phyloP scores from a whole-genome alignment of 495 filamentous ascomycete species.

The Thermochaetoides thermophila region DNA sequence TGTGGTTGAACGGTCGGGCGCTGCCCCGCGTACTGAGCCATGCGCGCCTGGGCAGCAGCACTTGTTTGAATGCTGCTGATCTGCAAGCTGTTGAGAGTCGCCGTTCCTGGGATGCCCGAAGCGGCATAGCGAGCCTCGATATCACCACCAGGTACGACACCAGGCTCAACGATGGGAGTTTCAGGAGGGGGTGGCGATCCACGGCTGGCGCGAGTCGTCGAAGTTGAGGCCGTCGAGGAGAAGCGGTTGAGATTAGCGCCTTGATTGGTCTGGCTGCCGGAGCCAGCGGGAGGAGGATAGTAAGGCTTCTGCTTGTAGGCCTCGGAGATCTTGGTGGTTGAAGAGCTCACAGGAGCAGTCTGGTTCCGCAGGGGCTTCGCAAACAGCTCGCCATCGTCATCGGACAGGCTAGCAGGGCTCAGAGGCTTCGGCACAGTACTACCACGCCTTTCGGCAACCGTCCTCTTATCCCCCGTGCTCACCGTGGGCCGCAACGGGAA shows the following conservation, averaged over 20 bases:
- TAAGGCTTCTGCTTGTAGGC: slow-evolving; percentile 35
- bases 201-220: slow-evolving; percentile 80
- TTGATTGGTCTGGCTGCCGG: slow-evolving; percentile 18
- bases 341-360: slow-evolving; percentile 1
- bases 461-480: slow-evolving; percentile 36
- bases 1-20: slow-evolving; percentile 23
- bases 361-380: slow-evolving; percentile 34
- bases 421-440: slow-evolving; percentile 63
- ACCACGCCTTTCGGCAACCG: slow-evolving; percentile 55
- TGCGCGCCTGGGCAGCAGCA: slow-evolving; percentile 65
- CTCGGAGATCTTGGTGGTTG: slow-evolving; percentile 19
- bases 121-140: slow-evolving; percentile 86
- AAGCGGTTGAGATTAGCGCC: slow-evolving; percentile 59
- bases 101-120: slow-evolving; percentile 71
- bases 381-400: slow-evolving; percentile 58
- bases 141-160: slow-evolving; percentile 51
- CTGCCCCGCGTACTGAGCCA: slow-evolving; percentile 51
- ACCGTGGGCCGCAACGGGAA: slow-evolving; percentile 28
- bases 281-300: slow-evolving; percentile 30
- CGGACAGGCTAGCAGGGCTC: slow-evolving; percentile 57
- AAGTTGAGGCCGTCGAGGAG: slow-evolving; percentile 76
- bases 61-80: no score
- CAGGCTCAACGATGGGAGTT: slow-evolving; percentile 70
- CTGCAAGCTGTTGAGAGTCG: slow-evolving; percentile 64
- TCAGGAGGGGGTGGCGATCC: slow-evolving; percentile 93